A percentile compares a stretch with the other conserved stretches of the same genome.
Evolutionary conservation across 257 asterid species (phyloP).

Genomic region (Penstemon davidsonii): DNA sequence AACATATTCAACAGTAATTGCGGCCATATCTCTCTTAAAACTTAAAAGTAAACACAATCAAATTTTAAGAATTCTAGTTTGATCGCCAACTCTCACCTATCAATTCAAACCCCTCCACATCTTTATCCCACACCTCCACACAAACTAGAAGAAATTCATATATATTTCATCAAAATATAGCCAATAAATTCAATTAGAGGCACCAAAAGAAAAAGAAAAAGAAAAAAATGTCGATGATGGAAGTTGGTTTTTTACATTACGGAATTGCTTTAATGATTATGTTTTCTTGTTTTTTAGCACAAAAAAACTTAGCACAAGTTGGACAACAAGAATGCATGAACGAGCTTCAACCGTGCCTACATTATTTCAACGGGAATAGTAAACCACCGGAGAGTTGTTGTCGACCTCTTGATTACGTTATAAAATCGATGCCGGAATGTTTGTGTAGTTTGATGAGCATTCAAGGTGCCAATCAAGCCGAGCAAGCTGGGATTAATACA

Average conservation of each 20-base stretch:
- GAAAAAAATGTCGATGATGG: slow-evolving; percentile 21
- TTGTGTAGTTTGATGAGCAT: slow-evolving; percentile 65
- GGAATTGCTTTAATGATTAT: slow-evolving; percentile 21
- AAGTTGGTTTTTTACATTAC: slow-evolving; percentile 15
- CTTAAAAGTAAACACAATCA: slow-evolving; percentile 1
- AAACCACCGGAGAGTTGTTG: slow-evolving; percentile 74
- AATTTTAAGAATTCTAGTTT: slow-evolving; percentile 36
- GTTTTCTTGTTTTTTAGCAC: slow-evolving; percentile 29
- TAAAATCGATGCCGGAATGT: slow-evolving; percentile 70
- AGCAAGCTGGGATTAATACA: slow-evolving; percentile 59
- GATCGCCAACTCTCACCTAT: slow-evolving; percentile 50
- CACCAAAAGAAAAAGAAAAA: not conserved
- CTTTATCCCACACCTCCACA: no score
- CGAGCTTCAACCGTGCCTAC: slow-evolving; percentile 61
- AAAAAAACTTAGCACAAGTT: slow-evolving; percentile 39
- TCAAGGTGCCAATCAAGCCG: slow-evolving; percentile 65
- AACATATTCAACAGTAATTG: slow-evolving; percentile 31
- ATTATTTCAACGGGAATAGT: slow-evolving; percentile 49
- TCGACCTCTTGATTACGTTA: slow-evolving; percentile 49
- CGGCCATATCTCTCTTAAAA: slow-evolving; percentile 14
- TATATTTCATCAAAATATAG: not conserved
- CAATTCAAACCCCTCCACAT: slow-evolving; percentile 25
- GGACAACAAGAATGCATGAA: slow-evolving; percentile 51
- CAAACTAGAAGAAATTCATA: not conserved
- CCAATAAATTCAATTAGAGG: not conserved